phyloP scores from a whole-genome alignment of 2,329 filamentous ascomycete species.

The Lachnellula hyalina region DNA sequence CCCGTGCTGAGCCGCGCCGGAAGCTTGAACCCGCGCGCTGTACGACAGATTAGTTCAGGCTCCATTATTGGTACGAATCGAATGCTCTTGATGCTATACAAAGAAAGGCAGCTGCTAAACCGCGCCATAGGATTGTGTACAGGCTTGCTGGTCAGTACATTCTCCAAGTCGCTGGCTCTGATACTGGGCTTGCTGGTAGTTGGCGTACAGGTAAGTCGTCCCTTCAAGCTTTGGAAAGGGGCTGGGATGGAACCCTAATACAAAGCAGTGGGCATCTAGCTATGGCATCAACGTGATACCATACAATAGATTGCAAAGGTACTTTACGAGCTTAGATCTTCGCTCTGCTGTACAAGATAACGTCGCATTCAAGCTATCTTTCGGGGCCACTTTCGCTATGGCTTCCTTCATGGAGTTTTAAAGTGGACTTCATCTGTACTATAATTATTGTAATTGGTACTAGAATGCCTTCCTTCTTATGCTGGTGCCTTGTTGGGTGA shows the following conservation, averaged over 20 bases:
- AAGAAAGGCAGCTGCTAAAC: not conserved
- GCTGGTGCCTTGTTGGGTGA: too few species aligned
- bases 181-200: conserved; percentile 61
- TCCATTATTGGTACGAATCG: conserved; percentile 26
- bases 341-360: conserved; percentile 34
- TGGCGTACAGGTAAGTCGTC: conserved; percentile 31
- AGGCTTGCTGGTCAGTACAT: conserved; percentile 56
- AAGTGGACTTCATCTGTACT: not conserved
- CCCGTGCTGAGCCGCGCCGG: conserved; percentile 18
- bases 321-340: conserved; percentile 45
- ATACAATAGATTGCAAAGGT: conserved; percentile 39
- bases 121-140: conserved; percentile 20
- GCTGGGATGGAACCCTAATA: conserved; percentile 4
- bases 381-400: conserved; percentile 67
- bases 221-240: not conserved
- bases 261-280: conserved; percentile 41
- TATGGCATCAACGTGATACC: conserved; percentile 44
- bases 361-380: conserved; percentile 44
- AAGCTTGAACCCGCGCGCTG: conserved; percentile 22
- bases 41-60: conserved; percentile 31
- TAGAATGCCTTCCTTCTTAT: not conserved
- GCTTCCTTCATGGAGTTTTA: conserved; percentile 58
- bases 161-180: conserved; percentile 65
- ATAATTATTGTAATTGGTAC: not conserved
- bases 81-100: not conserved